phyloP scores from a whole-genome alignment of 2,329 filamentous ascomycete species.

The Colletotrichum godetiae region DNA sequence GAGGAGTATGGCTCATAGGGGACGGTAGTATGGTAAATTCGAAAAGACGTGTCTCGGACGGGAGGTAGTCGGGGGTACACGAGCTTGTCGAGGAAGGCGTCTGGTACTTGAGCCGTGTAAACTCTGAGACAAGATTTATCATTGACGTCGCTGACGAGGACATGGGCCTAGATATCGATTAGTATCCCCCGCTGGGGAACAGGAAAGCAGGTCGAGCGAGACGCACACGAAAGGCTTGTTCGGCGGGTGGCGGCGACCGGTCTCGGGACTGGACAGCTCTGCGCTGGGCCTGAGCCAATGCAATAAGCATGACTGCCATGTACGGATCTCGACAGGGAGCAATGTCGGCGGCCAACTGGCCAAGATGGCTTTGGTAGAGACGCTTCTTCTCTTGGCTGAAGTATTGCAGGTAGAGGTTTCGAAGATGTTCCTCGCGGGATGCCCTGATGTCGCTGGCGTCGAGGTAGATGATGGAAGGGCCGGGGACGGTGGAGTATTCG shows the following conservation, averaged over 20 bases:
- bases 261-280: neutral
- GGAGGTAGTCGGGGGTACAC: neutral
- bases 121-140: neutral
- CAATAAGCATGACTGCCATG: neutral
- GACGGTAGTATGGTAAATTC: neutral
- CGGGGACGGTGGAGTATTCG: neutral
- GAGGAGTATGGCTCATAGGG: neutral
- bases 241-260: neutral
- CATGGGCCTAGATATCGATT: neutral
- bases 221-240: neutral
- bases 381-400: neutral
- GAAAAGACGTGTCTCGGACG: neutral
- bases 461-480: neutral
- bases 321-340: slow-evolving; percentile 2
- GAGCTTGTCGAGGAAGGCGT: slow-evolving; percentile 5
- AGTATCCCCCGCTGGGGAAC: neutral
- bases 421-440: neutral
- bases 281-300: neutral
- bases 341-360: neutral
- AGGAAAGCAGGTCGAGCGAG: neutral
- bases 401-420: neutral
- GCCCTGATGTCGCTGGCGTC: neutral
- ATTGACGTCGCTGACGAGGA: slow-evolving; percentile 1
- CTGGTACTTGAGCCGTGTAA: neutral
- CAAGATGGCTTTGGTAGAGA: neutral